Evolutionary conservation across 306 rosid species (phyloP), one percentile per base, ranked within the genome.

Genomic region (Quercus suber): DNA sequence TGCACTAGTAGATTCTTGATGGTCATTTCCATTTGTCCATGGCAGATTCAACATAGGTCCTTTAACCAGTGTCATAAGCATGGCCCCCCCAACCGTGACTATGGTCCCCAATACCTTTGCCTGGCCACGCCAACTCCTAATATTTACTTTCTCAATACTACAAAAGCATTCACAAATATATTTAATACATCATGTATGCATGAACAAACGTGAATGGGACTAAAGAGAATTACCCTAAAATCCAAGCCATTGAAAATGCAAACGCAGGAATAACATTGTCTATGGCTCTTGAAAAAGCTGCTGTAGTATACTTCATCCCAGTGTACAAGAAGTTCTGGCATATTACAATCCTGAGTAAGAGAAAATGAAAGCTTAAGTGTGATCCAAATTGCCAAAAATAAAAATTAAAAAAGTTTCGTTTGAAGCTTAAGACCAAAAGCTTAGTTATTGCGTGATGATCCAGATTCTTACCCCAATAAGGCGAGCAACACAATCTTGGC

Each of bases 241-340:
- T n/a, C 90, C 92, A 90, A 75, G 92, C 94, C 88, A 88, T 55
- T 56, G 87, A 6, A 45, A 90, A 90, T 23, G 89, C 86, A 19
- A 88, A 77, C 51, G 90, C 94, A 28, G 92, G 92, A 78, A 87
- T 73, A 73, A 90, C 67, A 85, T 88, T 88, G 87, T 35, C 15
- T 87, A 90, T 72, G n/a, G 94, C 86, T 5, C 85, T 5, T n/a
- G 89, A 27, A 59, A 83, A 87, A 69, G 91, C 80, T 69, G 94
- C 92, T 23, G 94, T 75, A 53, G 91, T 88, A 25, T 69, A 55
- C 82, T 85, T 90, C 88, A 89, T 76, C 51, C 92, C 94, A 0
- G 81, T 57, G 28, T 84, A 85, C 79, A 37, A 79, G 86, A 90
- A 56, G 88, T 87, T 90, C 76, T 89, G 92, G 63, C 87, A 90